A percentile compares a stretch with the other conserved stretches of the same genome.
Conservation (phyloP, 208 protist species). For the Blechomonas ayalai region DNA sequence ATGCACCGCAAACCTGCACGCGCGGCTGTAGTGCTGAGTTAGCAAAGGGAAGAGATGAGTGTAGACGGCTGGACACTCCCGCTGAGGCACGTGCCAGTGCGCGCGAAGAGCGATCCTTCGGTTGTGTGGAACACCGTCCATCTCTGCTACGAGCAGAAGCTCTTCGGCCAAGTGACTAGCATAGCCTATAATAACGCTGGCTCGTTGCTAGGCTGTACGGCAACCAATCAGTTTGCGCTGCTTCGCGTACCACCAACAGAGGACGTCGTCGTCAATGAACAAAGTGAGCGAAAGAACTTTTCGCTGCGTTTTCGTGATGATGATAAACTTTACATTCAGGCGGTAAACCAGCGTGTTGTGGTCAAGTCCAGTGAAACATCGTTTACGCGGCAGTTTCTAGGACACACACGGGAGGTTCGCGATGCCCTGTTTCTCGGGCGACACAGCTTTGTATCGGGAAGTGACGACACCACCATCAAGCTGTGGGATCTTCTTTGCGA, state of each 20-base stretch:
- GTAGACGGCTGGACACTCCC: slow-evolving; percentile 54
- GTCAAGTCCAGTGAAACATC: slow-evolving; percentile 69
- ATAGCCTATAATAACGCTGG: slow-evolving; percentile 58
- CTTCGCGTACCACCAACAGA: slow-evolving; percentile 69
- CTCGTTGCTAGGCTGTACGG: slow-evolving; percentile 48
- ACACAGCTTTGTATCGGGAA: slow-evolving; percentile 75
- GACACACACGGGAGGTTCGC: slow-evolving; percentile 73
- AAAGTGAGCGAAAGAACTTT: slow-evolving; percentile 66
- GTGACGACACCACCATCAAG: slow-evolving; percentile 78
- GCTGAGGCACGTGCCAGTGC: slow-evolving; percentile 41
- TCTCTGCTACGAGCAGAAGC: slow-evolving; percentile 80
- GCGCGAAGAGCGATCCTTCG: slow-evolving; percentile 36
- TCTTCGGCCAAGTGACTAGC: slow-evolving; percentile 76
- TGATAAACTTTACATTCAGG: slow-evolving; percentile 71
- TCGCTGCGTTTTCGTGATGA: slow-evolving; percentile 73
- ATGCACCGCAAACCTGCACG: not conserved
- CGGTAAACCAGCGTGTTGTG: slow-evolving; percentile 68
- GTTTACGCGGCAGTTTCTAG: slow-evolving; percentile 76
- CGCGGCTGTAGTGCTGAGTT: too few relatives aligned
- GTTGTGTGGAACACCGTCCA: slow-evolving; percentile 69
- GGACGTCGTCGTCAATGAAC: slow-evolving; percentile 74
- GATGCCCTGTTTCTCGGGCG: slow-evolving; percentile 56
- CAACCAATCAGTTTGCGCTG: slow-evolving; percentile 75
- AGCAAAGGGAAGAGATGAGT: slow-evolving; percentile 11
- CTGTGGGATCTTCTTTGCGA: slow-evolving; percentile 77